Conservation (phyloP, 768 basidiomycete species). For the Tulasnella sp. region DNA sequence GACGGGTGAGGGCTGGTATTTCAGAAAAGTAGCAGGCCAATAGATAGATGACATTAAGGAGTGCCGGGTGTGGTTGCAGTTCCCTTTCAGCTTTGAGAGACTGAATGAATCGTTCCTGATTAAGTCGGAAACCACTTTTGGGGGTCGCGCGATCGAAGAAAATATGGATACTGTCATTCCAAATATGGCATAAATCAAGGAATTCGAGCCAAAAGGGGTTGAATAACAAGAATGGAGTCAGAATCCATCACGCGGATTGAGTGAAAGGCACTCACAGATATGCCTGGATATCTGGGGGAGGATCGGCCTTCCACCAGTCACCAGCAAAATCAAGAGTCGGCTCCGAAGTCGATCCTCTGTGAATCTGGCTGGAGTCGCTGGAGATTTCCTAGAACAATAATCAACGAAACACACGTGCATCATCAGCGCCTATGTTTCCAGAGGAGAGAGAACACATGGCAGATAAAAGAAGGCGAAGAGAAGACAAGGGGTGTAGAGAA, state of each 20-base stretch:
- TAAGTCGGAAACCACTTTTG: slow-evolving; percentile 2
- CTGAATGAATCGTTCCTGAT: slow-evolving; percentile 11
- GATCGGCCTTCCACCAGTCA: slow-evolving; percentile 10
- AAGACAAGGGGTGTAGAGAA: neutral
- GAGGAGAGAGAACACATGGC: neutral
- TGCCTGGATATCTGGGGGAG: slow-evolving; percentile 1
- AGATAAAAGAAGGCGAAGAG: neutral
- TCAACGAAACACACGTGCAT: neutral
- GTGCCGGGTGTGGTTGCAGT: slow-evolving; percentile 11
- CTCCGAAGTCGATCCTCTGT: neutral
- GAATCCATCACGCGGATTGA: neutral
- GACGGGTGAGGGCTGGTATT: neutral
- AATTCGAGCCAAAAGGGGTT: no score
- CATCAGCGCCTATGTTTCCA: neutral
- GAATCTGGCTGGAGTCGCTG: neutral
- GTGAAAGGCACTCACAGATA: slow-evolving; percentile 7
- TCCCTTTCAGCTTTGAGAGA: slow-evolving; percentile 5
- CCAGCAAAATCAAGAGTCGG: slow-evolving; percentile 3
- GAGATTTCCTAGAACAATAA: no score
- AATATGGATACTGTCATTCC: slow-evolving; percentile 4
- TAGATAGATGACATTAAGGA: slow-evolving; percentile 17
- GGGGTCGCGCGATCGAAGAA: slow-evolving; percentile 13
- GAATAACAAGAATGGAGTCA: neutral
- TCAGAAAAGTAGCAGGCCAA: slow-evolving; percentile 11
- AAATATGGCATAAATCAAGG: neutral